phyloP scores from a whole-genome alignment of 225 moss, liverwort and hornwort genomes.

The Ulota crispa region DNA sequence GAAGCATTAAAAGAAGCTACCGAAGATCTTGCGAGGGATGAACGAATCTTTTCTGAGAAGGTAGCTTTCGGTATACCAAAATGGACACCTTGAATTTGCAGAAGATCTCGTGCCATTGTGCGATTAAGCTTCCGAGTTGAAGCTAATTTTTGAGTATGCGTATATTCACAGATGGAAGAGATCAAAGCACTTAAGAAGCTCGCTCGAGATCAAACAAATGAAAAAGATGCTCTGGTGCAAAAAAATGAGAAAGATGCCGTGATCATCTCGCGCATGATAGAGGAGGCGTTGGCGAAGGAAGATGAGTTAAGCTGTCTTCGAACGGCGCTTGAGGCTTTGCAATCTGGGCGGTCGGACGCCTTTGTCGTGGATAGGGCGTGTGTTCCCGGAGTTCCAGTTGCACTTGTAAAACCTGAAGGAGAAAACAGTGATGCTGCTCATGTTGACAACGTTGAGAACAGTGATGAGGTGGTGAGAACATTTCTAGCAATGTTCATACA shows the following conservation, averaged over 20 bases:
- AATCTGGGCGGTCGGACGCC: slow-evolving; percentile 57
- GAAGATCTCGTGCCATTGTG: neutral
- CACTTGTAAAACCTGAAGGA: slow-evolving; percentile 32
- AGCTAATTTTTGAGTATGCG: neutral
- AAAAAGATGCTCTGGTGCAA: slow-evolving; percentile 60
- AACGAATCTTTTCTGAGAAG: slow-evolving; percentile 89
- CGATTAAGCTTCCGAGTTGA: slow-evolving; percentile 16
- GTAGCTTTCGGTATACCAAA: slow-evolving; percentile 26
- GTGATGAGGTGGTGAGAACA: slow-evolving; percentile 42
- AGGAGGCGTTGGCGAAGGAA: slow-evolving; percentile 75
- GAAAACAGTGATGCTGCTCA: slow-evolving; percentile 34
- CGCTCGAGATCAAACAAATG: slow-evolving; percentile 63
- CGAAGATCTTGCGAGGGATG: slow-evolving; percentile 90
- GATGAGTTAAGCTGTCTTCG: slow-evolving; percentile 65
- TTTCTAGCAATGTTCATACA: neutral
- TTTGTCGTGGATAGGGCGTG: slow-evolving; percentile 57
- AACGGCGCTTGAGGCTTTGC: slow-evolving; percentile 51
- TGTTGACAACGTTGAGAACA: slow-evolving; percentile 34
- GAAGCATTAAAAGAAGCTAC: slow-evolving; percentile 76
- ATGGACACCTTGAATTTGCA: neutral
- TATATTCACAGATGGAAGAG: slow-evolving; percentile 68
- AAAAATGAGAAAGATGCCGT: slow-evolving; percentile 61
- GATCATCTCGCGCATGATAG: slow-evolving; percentile 64
- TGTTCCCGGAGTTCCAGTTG: slow-evolving; percentile 49
- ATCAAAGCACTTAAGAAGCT: slow-evolving; percentile 77